These are phyloP conservation scores for Rhizophora apiculata DNA, from an alignment of 345 rosid species.

Conservation along the genomic window DNA sequence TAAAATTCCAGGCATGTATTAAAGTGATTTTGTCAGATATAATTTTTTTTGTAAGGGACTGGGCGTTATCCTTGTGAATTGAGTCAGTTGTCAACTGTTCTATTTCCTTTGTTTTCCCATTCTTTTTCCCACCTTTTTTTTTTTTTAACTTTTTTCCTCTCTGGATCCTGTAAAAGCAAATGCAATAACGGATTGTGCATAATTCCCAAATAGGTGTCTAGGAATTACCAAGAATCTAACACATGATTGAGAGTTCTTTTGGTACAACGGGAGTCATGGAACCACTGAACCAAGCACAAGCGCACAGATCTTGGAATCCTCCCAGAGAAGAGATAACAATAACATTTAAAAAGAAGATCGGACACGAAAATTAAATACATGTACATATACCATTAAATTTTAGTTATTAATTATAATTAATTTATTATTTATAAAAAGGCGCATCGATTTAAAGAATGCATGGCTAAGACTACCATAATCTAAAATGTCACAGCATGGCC, in stretches of 20 bases:
- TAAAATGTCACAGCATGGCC: neutral
- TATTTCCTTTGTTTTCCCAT: too few relatives aligned
- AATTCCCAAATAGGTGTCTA: neutral
- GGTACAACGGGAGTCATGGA: constrained; percentile 37
- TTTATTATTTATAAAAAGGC: neutral
- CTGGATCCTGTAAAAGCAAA: too few relatives aligned
- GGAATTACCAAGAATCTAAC: constrained; percentile 33
- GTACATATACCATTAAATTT: too few relatives aligned
- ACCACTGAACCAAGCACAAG: neutral
- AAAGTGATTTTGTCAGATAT: too few relatives aligned
- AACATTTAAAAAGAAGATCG: too few relatives aligned
- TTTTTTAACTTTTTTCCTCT: neutral
- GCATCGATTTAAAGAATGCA: neutral
- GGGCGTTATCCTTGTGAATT: too few relatives aligned
- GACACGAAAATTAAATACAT: too few relatives aligned
- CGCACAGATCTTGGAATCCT: constrained; percentile 33
- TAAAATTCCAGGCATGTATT: too few relatives aligned
- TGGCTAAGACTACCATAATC: neutral
- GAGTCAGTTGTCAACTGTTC: too few relatives aligned
- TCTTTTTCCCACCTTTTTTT: neutral
- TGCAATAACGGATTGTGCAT: neutral
- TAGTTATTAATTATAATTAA: too few relatives aligned
- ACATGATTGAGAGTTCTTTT: constrained; percentile 42
- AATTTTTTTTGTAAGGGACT: too few relatives aligned
- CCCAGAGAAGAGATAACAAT: constrained; percentile 12